phyloP scores from a whole-genome alignment of 768 basidiomycete genomes.

The Hydnomerulius pinastri region DNA sequence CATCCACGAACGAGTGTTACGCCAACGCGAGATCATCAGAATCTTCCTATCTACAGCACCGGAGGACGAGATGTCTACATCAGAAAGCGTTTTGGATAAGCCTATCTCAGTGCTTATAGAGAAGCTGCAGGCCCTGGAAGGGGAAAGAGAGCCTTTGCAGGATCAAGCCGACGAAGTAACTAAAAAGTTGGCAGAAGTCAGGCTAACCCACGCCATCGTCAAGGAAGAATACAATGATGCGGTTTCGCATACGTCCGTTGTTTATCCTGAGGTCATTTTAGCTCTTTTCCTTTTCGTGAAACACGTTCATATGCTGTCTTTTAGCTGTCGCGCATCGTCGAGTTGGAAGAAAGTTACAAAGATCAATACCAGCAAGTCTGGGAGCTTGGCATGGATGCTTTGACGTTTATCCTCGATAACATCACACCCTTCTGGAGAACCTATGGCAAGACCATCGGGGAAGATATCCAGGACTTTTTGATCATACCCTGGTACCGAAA shows the following conservation, averaged over 20 bases:
- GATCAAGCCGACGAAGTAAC: conserved; percentile 51
- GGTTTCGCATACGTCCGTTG: conserved; percentile 65
- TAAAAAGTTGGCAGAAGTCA: conserved; percentile 52
- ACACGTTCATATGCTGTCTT: conserved; percentile 6
- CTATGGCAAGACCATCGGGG: conserved; percentile 79
- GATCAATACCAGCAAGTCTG: conserved; percentile 81
- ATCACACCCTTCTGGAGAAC: conserved; percentile 81
- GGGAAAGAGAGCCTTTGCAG: conserved; percentile 45
- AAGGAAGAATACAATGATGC: conserved; percentile 69
- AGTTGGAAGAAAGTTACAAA: conserved; percentile 75
- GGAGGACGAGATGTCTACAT: conserved; percentile 10
- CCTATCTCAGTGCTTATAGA: conserved; percentile 53
- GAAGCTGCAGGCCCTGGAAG: conserved; percentile 52
- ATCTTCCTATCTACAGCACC: conserved; percentile 41
- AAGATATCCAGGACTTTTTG: conserved; percentile 78
- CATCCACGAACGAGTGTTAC: conserved; percentile 60
- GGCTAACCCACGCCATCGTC: conserved; percentile 52
- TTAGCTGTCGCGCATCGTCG: conserved; percentile 70
- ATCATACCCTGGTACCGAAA: conserved; percentile 83
- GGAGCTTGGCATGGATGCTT: conserved; percentile 78
- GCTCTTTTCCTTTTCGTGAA: background rate
- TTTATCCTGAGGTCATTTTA: conserved; percentile 71
- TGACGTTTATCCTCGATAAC: conserved; percentile 74
- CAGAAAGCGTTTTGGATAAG: conserved; percentile 50
- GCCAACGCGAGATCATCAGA: conserved; percentile 57